Conservation (phyloP, 345 rosid genomes). For the Camelina laxa region DNA sequence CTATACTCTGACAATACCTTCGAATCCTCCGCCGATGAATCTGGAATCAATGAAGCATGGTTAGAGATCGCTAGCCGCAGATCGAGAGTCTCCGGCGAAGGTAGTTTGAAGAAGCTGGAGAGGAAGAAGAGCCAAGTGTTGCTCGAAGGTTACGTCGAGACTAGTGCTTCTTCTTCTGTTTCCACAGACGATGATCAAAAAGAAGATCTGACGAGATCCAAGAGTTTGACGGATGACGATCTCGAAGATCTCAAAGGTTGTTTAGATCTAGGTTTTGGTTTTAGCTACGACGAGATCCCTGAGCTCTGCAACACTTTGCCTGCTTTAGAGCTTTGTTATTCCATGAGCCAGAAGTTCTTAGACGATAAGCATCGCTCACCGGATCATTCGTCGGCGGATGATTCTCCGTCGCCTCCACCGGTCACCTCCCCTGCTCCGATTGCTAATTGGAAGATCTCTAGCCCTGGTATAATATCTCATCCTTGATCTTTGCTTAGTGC, state of each 20-base stretch:
- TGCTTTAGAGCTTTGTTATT: slow-evolving; percentile 92
- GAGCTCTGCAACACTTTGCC: slow-evolving; percentile 93
- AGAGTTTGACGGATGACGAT: slow-evolving; percentile 90
- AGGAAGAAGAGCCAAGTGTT: slow-evolving; percentile 83
- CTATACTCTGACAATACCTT: slow-evolving; percentile 3
- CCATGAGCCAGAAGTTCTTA: slow-evolving; percentile 84
- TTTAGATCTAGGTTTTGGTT: slow-evolving; percentile 93
- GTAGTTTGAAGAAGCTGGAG: slow-evolving; percentile 39
- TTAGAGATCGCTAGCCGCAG: slow-evolving; percentile 13
- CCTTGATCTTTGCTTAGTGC: background rate
- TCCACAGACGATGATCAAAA: slow-evolving; percentile 31
- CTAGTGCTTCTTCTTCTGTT: background rate
- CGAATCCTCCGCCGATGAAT: background rate
- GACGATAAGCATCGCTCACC: slow-evolving; percentile 54
- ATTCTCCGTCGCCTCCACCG: slow-evolving; percentile 40
- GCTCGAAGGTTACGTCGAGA: slow-evolving; percentile 71
- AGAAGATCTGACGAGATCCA: slow-evolving; percentile 73
- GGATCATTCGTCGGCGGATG: slow-evolving; percentile 49
- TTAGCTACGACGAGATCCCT: slow-evolving; percentile 93
- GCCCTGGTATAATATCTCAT: slow-evolving; percentile 63
- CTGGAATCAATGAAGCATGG: slow-evolving; percentile 31
- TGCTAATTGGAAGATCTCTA: slow-evolving; percentile 93
- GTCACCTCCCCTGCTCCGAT: slow-evolving; percentile 29
- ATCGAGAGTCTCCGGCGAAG: slow-evolving; percentile 12
- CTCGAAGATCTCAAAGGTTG: slow-evolving; percentile 91